phyloP scores from a whole-genome alignment of 2,329 filamentous ascomycete species.

The Fusarium sulawesiense region DNA sequence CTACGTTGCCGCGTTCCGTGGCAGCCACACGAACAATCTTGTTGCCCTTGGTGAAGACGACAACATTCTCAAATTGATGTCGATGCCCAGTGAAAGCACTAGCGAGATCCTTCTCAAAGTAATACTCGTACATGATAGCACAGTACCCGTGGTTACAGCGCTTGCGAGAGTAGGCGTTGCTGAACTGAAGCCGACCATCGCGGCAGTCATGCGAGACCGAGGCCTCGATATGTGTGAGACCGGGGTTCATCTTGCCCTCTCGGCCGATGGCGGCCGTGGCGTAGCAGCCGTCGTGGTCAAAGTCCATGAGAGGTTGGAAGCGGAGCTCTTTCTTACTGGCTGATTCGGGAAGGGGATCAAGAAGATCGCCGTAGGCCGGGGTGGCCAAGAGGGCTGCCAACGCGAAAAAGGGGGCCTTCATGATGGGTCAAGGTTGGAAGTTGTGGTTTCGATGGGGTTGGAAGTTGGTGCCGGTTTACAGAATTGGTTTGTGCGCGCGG shows the following conservation, averaged over 20 bases:
- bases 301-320: not conserved
- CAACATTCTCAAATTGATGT: not conserved
- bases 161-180: conserved; percentile 8
- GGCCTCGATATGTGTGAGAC: not conserved
- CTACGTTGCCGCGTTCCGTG: not conserved
- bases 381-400: not conserved
- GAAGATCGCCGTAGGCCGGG: not conserved
- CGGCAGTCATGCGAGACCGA: not conserved
- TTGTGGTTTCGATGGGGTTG: not conserved
- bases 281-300: not conserved
- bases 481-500: not conserved
- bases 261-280: not conserved
- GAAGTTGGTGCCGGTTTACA: not conserved
- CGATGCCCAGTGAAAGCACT: not conserved
- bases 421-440: not conserved
- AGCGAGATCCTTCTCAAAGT: accelerated
- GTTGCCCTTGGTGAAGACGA: not conserved
- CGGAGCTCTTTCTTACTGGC: not conserved
- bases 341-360: not conserved
- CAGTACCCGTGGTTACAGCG: conserved; percentile 10
- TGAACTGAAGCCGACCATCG: not conserved
- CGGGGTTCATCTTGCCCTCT: not conserved
- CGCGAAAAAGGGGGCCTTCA: not conserved
- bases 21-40: not conserved
- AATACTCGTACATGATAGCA: not conserved